Evolutionary conservation across 257 asterid species (phyloP), one percentile per base, ranked within the genome.

Genomic region (Misopates orontium): DNA sequence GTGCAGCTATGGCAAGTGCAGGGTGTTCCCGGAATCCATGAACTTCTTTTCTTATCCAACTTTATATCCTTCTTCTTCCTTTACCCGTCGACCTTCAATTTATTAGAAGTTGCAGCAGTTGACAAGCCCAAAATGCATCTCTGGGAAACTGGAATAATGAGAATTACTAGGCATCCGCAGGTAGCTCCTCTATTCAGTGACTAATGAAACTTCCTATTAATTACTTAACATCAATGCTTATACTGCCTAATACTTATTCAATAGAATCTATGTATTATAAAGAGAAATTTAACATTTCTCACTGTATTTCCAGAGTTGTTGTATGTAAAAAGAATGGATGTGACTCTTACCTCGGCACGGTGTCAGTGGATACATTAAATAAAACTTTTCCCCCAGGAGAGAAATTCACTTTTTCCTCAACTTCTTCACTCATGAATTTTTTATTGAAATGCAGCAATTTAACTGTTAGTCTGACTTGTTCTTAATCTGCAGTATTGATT

Each of bases 161-260:
- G 99, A 83, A 88, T 94, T 56, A 88, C 99, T 8, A 84, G 99
- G 78, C 99, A 94, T 54, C 99, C 99, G 8, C 99, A 90, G 99
- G 99, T 58, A 39, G 10, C 22, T 10, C 2, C 25, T 28, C 7
- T 7, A 23, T 24, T 62, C 12, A 31, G 64, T 52, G 44, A 65
- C 56, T 23, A 10, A 56, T 24, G 23, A 28, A 8, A 14, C 6
- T 40, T 28, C 45, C 51, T 17, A 63, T 42, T 44, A 39, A 60
- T 59, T 25, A 18, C 54, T 52, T 18, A 21, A 54, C 24, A 8
- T n/a, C 50, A 72, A 50, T 28, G 45, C 60, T 56, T 8, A 22
- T 62, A 17, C 7, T 22, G 24, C 59, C 20, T 28, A 4, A 28
- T 42, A 6, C 48, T 28, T 28, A 28, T 28, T 28, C 4, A 5